Evolutionary conservation across 345 rosid genomes (phyloP), one percentile per base, ranked within the genome.

Genomic region (Tarenaya hassleriana): DNA sequence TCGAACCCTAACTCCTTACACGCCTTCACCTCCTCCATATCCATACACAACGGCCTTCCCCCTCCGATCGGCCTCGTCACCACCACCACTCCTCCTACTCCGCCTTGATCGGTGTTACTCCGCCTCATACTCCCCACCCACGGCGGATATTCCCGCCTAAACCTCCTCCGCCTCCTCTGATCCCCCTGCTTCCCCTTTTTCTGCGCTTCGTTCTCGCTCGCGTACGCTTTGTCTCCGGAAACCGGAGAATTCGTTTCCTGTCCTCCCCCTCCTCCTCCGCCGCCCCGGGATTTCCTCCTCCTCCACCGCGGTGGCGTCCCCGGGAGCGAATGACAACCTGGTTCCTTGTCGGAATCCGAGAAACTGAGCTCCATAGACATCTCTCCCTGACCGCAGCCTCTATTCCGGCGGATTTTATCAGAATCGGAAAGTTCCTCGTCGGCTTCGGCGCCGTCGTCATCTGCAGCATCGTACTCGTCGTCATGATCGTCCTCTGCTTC

Each of bases 1-100:
- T 83, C 96, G 58, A 92, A 83, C 21, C 96, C 96, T 33, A 92
- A 77, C 55, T 92, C 96, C 20, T 81, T 73, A 61, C 98, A 88
- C n/a, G 96, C 95, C 58, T 85, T 83, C 32, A 87, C 84, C 67
- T 87, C 92, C 32, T 66, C 96, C 74, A 88, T 46, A 57, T 80
- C 98, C 96, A 92, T 88, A 63, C 98, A 88, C 74, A 92, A 40
- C 1, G 88, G 61, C 58, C 83, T 75, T 34, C 60, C 61, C 60
- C 96, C 98, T 52, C 96, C 95, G 52, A 73, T 79, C 0, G 95
- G 84, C 77, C 78, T 79, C 16, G 90, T 83, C 41, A 92, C 81
- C 69, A 92, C 83, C 75, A 85, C 59, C 72, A 88, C 16, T 10
- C 77, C 73, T 14, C 58, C 60, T 1, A 24, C 29, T 24, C 29